Conservation (phyloP, 1,284 basidiomycete genomes). For the Leccinum fuscescens region DNA sequence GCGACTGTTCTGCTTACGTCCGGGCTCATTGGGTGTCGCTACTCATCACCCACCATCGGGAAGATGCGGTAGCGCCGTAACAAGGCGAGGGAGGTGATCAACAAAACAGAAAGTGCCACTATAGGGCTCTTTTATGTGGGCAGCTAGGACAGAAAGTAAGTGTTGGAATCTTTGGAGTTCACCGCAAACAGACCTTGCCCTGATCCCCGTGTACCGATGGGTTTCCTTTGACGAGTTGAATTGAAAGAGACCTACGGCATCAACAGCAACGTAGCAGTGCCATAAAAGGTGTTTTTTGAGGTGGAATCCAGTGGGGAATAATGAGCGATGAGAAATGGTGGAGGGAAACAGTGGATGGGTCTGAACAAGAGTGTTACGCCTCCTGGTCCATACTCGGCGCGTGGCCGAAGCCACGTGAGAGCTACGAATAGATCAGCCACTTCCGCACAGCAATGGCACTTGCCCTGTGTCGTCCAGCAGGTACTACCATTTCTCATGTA, state of each 20-base stretch:
- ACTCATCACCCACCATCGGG: constrained; percentile 24
- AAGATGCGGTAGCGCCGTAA: constrained; percentile 11
- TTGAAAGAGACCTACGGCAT: not conserved
- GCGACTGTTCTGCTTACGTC: constrained; percentile 9
- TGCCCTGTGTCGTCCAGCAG: not conserved
- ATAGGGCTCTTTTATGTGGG: not conserved
- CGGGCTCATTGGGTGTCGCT: constrained; percentile 1
- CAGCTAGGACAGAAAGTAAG: constrained; percentile 9
- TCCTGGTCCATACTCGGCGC: constrained; percentile 31
- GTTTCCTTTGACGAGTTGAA: not conserved
- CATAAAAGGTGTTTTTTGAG: constrained; percentile 6
- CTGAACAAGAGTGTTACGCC: constrained; percentile 37
- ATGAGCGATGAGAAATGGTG: constrained; percentile 30
- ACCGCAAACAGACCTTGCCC: constrained; percentile 24
- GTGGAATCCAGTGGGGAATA: constrained; percentile 17
- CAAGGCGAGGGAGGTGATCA: not conserved
- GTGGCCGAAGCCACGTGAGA: constrained; percentile 33
- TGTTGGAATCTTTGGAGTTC: constrained; percentile 2
- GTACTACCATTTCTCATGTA: not conserved
- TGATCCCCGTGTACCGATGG: constrained; percentile 20
- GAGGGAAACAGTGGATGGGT: constrained; percentile 31
- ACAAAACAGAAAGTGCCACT: not conserved
- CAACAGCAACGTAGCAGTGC: not conserved
- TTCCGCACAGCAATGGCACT: not conserved
- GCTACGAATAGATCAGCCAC: constrained; percentile 22